Evolutionary conservation across 371 early-diverging fungal genomes (phyloP), one percentile per base, ranked within the genome.

Genomic region (Rhizomucor miehei): DNA sequence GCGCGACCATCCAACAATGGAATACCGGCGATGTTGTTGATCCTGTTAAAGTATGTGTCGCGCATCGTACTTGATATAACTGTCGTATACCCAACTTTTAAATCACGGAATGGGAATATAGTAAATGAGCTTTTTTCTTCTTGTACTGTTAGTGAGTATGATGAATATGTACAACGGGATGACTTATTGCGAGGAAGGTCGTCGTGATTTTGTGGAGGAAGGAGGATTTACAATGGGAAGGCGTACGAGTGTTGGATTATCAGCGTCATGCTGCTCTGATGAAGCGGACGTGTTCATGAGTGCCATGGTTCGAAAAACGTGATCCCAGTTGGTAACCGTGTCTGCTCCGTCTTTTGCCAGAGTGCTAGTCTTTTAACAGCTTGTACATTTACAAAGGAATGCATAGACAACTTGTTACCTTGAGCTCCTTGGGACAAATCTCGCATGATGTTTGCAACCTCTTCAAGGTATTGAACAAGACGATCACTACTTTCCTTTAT

Each of bases 31-130:
- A 69, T 37, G 49, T 63, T 25, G 46, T 65, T 3, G 77, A 77
- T 57, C 77, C 77, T 10, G 62, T 73, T 35, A 66, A 73, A 51
- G 62, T 63, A 55, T 77, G 77, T 48, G 62, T 73, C 48, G 38
- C 53, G 40, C 71, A 67, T 51, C 63, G 71, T 52, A 55, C 29
- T 29, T 29, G 29, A 29, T 29, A 29, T 29, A 29, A 8, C 8
- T 29, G 8, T 8, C 29, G 29, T 29, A 29, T n/a, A n/a, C n/a
- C n/a, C n/a, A n/a, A n/a, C n/a, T n/a, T n/a, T n/a, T n/a, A n/a
- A n/a, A n/a, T n/a, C n/a, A n/a, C n/a, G n/a, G n/a, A n/a, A n/a
- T n/a, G n/a, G n/a, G n/a, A n/a, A n/a, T n/a, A n/a, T n/a, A n/a
- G n/a, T n/a, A n/a, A n/a, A n/a, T n/a, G n/a, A n/a, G n/a, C n/a